These are phyloP conservation scores for Uronychia binucleata DNA, from an alignment of 73 alveolate genomes.

Conservation along the genomic window DNA sequence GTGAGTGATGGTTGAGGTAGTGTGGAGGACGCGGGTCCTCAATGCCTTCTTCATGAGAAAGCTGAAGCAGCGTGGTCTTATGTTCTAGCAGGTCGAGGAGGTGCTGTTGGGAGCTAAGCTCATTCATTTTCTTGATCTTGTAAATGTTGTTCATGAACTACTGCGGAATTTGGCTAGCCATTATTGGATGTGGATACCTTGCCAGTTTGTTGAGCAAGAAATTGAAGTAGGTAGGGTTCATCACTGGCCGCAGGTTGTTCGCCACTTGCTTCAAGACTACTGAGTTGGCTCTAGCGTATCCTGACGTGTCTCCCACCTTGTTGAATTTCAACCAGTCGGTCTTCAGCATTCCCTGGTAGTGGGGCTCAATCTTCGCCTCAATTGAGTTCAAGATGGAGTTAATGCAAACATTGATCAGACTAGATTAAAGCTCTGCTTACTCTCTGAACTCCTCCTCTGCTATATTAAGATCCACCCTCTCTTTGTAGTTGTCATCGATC, in stretches of 20 bases:
- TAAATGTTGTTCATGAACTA: conserved; percentile 27
- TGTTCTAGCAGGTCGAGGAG: conserved; percentile 35
- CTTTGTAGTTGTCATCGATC: conserved; percentile 79
- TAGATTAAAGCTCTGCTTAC: neutral
- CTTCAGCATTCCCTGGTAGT: conserved; percentile 2
- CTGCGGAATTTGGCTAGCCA: conserved; percentile 4
- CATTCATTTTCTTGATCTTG: conserved; percentile 44
- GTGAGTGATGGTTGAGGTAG: too few species aligned
- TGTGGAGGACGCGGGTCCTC: too few species aligned
- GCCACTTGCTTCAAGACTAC: conserved; percentile 5
- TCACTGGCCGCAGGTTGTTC: neutral
- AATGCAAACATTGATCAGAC: conserved; percentile 15
- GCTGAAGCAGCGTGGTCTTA: conserved; percentile 2
- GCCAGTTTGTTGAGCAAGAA: conserved; percentile 44
- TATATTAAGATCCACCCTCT: conserved; percentile 63
- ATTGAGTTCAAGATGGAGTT: neutral
- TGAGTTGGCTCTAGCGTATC: neutral
- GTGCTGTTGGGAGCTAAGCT: conserved; percentile 41
- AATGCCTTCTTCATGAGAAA: conserved; percentile 1
- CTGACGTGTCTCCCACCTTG: conserved; percentile 39
- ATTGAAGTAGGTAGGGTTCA: conserved; percentile 27
- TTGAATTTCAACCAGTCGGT: conserved; percentile 38
- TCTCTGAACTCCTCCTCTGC: conserved; percentile 54
- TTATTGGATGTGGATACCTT: neutral
- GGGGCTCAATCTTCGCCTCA: conserved; percentile 42